A percentile compares a stretch with the other conserved stretches of the same genome.
These are phyloP conservation scores for Citrus reticulata DNA, from an alignment of 345 rosid genomes.

Conservation along the genomic window DNA sequence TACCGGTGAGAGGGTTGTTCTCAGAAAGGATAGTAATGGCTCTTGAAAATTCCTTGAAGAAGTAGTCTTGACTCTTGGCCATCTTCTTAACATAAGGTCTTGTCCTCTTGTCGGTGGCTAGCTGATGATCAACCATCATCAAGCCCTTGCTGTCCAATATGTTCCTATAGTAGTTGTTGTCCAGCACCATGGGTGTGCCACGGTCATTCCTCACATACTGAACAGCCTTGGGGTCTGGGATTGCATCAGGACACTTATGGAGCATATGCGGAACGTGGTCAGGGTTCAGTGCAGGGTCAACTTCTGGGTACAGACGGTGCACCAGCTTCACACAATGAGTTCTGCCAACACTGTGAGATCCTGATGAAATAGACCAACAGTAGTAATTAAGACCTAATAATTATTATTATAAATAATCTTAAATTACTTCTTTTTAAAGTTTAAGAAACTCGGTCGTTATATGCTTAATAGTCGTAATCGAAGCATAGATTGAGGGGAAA, in stretches of 20 bases:
- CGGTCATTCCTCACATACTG: conserved; percentile 96
- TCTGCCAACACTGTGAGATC: conserved; percentile 93
- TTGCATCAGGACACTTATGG: conserved; percentile 88
- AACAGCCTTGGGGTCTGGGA: conserved; percentile 92
- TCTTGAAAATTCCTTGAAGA: conserved; percentile 87
- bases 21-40: conserved; percentile 83
- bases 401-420: too few relatives aligned
- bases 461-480: not conserved
- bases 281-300: conserved; percentile 73
- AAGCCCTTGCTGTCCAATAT: conserved; percentile 90
- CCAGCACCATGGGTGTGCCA: conserved; percentile 87
- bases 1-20: conserved; percentile 91
- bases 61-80: conserved; percentile 92
- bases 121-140: conserved; percentile 84
- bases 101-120: conserved; percentile 81
- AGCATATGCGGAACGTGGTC: conserved; percentile 90
- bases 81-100: conserved; percentile 87
- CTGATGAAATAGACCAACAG: conserved; percentile 19
- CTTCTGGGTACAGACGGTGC: conserved; percentile 85
- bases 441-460: not conserved
- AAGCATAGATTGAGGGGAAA: not conserved
- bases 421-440: not conserved
- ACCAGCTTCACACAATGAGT: conserved; percentile 95
- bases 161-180: conserved; percentile 96
- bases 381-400: not conserved